Evolutionary conservation across 2,329 filamentous ascomycete species (phyloP).

Genomic region (Aspergillus udagawae): DNA sequence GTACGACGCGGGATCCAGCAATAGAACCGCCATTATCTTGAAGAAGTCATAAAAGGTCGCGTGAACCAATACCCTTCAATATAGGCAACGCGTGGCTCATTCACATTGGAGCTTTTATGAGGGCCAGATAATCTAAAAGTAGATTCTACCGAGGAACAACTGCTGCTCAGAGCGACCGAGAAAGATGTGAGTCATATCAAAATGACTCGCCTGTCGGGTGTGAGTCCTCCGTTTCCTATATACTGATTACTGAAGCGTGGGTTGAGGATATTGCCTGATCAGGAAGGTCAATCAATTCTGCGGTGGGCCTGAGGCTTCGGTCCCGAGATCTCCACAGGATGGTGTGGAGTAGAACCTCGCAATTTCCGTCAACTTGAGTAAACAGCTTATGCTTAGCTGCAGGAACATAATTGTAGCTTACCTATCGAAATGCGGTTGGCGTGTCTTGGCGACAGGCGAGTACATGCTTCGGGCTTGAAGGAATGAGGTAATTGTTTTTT

Average conservation of each 20-base stretch:
- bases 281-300: constrained; percentile 5
- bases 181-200: not conserved
- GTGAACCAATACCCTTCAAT: constrained; percentile 6
- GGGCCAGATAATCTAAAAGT: not conserved
- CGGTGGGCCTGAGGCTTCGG: not conserved
- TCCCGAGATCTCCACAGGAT: not conserved
- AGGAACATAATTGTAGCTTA: not conserved
- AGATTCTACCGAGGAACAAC: too few relatives aligned
- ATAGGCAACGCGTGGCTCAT: not conserved
- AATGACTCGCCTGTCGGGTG: not conserved
- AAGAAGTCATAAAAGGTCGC: constrained; percentile 1
- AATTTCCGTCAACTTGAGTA: not conserved
- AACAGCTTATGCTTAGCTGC: not conserved
- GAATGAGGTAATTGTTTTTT: not conserved
- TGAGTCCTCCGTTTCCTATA: not conserved
- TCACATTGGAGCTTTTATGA: not conserved
- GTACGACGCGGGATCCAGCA: constrained; percentile 20
- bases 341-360: too few relatives aligned
- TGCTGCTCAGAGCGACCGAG: too few relatives aligned
- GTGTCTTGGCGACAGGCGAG: not conserved
- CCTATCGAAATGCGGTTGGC: not conserved
- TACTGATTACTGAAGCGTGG: not conserved
- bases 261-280: constrained; percentile 9
- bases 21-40: constrained; percentile 27
- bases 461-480: not conserved